Conservation (phyloP, 2,329 filamentous ascomycete genomes). For the Byssoonygena ceratinophila region DNA sequence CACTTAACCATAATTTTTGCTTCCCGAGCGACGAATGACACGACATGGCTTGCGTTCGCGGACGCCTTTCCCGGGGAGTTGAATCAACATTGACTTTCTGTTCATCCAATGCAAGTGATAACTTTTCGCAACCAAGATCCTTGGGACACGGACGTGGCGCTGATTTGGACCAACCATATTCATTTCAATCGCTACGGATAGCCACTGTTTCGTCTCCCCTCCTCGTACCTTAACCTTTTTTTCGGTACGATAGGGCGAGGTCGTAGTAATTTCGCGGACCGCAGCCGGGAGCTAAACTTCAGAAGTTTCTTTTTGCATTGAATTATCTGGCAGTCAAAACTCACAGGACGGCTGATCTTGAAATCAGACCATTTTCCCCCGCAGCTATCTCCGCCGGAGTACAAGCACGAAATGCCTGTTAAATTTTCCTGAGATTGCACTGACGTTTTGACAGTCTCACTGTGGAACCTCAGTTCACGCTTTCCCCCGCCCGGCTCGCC, state of each 20-base stretch:
- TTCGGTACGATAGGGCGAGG: conserved; percentile 5
- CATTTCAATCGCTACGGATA: background rate
- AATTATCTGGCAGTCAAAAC: no score
- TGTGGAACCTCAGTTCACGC: background rate
- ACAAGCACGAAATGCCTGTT: background rate
- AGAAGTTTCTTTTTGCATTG: background rate
- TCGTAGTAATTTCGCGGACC: background rate
- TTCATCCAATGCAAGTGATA: background rate
- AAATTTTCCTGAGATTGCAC: background rate
- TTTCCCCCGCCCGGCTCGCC: background rate
- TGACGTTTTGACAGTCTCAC: background rate
- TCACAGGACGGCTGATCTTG: no score
- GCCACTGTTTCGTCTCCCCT: background rate
- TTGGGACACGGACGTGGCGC: background rate
- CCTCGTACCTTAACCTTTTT: background rate
- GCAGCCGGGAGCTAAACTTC: background rate
- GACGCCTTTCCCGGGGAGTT: background rate
- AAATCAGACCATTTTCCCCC: background rate
- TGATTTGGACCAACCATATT: background rate
- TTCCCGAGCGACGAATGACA: background rate
- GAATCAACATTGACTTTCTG: background rate
- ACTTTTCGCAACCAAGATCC: background rate
- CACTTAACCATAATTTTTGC: no score
- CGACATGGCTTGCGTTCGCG: background rate
- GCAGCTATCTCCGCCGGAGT: background rate